Conservation (phyloP, 192 early-diverging fungal species). For the Podila epigama region DNA sequence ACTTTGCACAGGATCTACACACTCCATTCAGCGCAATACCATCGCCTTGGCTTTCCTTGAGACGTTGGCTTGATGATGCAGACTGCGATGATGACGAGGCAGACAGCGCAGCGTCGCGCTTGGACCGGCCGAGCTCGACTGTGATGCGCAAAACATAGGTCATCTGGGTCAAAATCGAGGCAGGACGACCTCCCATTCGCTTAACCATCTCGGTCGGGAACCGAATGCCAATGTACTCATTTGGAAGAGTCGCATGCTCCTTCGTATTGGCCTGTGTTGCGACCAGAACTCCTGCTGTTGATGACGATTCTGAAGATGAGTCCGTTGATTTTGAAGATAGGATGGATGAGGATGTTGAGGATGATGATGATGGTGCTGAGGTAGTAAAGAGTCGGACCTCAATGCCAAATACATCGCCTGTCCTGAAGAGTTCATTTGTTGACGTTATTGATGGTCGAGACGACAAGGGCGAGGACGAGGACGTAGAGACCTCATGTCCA, state of each 20-base stretch:
- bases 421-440: conserved; percentile 30
- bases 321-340: no score
- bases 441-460: no score
- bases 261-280: not conserved
- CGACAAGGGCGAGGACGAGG: not conserved
- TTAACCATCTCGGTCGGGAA: conserved; percentile 37
- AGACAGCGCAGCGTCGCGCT: not conserved
- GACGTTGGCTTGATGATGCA: not conserved
- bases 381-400: conserved; percentile 12
- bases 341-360: no score
- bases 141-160: conserved; percentile 13
- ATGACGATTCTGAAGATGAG: no score
- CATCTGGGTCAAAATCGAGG: conserved; percentile 26
- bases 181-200: conserved; percentile 13
- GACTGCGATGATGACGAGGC: not conserved
- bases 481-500: not conserved
- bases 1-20: conserved; percentile 24
- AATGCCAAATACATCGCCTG: conserved; percentile 26
- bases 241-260: conserved; percentile 6
- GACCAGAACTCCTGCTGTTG: no score
- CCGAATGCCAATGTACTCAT: conserved; percentile 21
- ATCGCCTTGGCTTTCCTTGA: not conserved
- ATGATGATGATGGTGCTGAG: no score
- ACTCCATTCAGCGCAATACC: conserved; percentile 6
- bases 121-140: conserved; percentile 11